Evolutionary conservation across 2,329 filamentous ascomycete genomes (phyloP).

Genomic region (Pseudogymnoascus sp.): DNA sequence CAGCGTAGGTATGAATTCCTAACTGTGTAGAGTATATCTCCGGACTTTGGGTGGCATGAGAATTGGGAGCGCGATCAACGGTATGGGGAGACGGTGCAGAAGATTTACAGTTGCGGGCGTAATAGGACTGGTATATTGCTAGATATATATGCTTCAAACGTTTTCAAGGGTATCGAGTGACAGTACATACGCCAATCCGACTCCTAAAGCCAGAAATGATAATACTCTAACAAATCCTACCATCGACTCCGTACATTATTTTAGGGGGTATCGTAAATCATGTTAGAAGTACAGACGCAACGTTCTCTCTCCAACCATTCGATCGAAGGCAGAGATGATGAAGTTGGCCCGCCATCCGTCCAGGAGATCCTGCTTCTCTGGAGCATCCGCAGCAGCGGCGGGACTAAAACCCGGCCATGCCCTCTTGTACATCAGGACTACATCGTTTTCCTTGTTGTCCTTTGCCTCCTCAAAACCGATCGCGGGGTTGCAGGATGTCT

Average conservation of each 20-base stretch:
- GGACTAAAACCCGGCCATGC: neutral
- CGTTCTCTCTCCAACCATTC: neutral
- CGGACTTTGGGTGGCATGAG: neutral
- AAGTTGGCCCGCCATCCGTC: neutral
- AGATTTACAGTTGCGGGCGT: neutral
- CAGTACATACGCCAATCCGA: neutral
- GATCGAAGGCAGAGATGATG: neutral
- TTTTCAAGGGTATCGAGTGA: neutral
- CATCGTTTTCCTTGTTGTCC: neutral
- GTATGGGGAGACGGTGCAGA: neutral
- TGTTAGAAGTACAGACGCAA: neutral
- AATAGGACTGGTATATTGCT: slow-evolving; percentile 2
- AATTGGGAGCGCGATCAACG: neutral
- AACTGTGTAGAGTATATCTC: neutral
- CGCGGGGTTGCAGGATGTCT: neutral
- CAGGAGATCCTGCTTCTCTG: neutral
- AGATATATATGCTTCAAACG: neutral
- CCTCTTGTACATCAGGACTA: neutral
- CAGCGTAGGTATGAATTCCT: neutral
- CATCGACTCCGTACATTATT: neutral
- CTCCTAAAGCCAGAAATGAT: neutral
- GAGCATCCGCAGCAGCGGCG: neutral
- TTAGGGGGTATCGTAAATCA: neutral
- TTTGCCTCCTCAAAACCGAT: neutral
- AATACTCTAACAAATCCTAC: neutral